These are phyloP conservation scores for Hypomontagnella submonticulosa DNA, from an alignment of 495 filamentous ascomycete species.

Conservation along the genomic window DNA sequence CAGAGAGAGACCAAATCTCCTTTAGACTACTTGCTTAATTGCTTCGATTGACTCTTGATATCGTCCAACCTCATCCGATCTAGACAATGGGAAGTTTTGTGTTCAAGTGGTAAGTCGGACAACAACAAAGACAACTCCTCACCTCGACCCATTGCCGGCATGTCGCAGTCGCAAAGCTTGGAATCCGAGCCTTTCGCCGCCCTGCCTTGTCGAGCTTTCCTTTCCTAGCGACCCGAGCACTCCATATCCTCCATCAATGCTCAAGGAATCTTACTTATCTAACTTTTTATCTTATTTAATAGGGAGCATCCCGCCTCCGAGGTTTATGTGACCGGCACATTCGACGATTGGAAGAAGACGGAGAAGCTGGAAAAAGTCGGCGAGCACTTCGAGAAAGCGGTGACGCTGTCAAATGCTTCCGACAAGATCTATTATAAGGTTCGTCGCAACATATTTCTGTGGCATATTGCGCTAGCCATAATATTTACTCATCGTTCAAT, in stretches of 20 bases:
- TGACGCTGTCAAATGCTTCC: constrained; percentile 68
- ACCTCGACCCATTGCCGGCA: not conserved
- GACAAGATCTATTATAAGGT: constrained; percentile 89
- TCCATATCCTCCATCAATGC: constrained; percentile 15
- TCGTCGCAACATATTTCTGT: constrained; percentile 51
- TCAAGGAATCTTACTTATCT: constrained; percentile 28
- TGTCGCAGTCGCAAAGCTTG: constrained; percentile 22
- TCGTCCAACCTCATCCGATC: constrained; percentile 5
- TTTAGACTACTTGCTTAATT: constrained; percentile 3
- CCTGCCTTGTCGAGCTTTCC: constrained; percentile 3
- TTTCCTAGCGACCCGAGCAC: constrained; percentile 13
- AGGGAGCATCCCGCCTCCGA: constrained; percentile 83
- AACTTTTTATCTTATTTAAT: constrained; percentile 21
- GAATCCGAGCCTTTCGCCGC: constrained; percentile 15
- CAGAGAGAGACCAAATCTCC: constrained; percentile 5
- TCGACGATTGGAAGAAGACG: constrained; percentile 91
- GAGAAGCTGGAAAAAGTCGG: constrained; percentile 80
- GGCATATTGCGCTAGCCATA: not conserved
- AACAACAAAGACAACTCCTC: constrained; percentile 10
- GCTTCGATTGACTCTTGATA: not conserved
- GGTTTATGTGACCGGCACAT: constrained; percentile 95
- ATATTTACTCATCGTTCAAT: constrained; percentile 22
- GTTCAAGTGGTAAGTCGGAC: constrained; percentile 64
- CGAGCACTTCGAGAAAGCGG: constrained; percentile 78
- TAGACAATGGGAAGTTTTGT: constrained; percentile 63